A percentile compares a stretch with the other conserved stretches of the same genome.
Evolutionary conservation across 1,284 basidiomycete species (phyloP).

Genomic region (Tilletia horrida): DNA sequence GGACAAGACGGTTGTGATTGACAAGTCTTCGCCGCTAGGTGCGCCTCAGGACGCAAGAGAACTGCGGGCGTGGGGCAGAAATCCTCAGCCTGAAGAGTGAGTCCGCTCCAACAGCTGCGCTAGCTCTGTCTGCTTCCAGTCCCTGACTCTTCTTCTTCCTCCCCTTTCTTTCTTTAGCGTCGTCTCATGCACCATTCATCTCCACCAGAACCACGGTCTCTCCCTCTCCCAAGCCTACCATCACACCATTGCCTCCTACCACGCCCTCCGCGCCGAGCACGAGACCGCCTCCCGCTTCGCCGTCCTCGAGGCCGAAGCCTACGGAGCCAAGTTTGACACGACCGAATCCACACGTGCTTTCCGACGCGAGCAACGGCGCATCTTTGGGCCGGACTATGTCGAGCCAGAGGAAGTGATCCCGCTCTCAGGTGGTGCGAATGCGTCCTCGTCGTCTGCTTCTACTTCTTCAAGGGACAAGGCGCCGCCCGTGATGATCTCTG

Average conservation of each 20-base stretch:
- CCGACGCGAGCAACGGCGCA: slow-evolving; percentile 1
- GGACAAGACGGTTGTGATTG: slow-evolving; percentile 43
- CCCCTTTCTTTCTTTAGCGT: slow-evolving; percentile 62
- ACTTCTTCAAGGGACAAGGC: too few relatives aligned
- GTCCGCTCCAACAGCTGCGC: too few relatives aligned
- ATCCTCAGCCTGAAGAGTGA: slow-evolving; percentile 86
- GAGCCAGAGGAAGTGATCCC: neutral
- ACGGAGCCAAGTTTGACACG: slow-evolving; percentile 69
- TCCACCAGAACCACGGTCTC: slow-evolving; percentile 67
- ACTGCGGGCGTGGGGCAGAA: slow-evolving; percentile 69
- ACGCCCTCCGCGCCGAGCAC: slow-evolving; percentile 76
- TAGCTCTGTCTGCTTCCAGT: too few relatives aligned
- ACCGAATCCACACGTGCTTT: slow-evolving; percentile 43
- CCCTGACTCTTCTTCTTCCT: slow-evolving; percentile 9
- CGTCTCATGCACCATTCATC: slow-evolving; percentile 73
- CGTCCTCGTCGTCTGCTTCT: too few relatives aligned
- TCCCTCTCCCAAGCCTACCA: slow-evolving; percentile 77
- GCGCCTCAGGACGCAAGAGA: slow-evolving; percentile 70
- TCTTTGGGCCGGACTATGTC: slow-evolving; percentile 1
- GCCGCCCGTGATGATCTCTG: neutral
- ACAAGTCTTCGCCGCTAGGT: slow-evolving; percentile 10
- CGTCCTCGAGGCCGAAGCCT: slow-evolving; percentile 71
- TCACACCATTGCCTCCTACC: slow-evolving; percentile 63
- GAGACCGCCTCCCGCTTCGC: slow-evolving; percentile 75
- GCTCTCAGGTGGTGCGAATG: too few relatives aligned